Evolutionary conservation across 768 basidiomycete species (phyloP), one percentile per base, ranked within the genome.

Genomic region (Leccinum uliginosum): DNA sequence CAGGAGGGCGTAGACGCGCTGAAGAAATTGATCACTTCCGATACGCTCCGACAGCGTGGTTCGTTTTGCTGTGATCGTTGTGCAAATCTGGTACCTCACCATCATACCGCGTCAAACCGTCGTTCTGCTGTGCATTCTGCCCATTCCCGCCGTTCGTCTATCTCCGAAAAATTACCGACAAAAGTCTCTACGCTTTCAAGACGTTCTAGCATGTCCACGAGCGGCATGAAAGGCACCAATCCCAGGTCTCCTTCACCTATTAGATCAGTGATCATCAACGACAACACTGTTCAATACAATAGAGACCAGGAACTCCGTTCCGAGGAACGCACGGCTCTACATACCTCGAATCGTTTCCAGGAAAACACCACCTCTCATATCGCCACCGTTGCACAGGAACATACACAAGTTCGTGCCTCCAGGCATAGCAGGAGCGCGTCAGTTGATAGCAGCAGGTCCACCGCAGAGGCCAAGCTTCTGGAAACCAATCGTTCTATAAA

Each of bases 41-140:
- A 72, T 38, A 54, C 53, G 9, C 45, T 68, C 23, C 59, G 59
- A 44, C 65, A 70, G 19, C 70, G 68, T 26, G 58, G 66, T 44
- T 72, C 71, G 34, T 71, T 65, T 54, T 71, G 71, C 49, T 71
- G 71, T 32, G 68, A 71, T 57, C 72, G 71, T 32, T 71, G 71
- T 47, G 70, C 71, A 30, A 73, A 71, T 52, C 34, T 71, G 35
- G 67, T 72, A 45, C 72, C 71, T 24, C 71, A 72, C 50, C 34
- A 73, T 34, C 71, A 71, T 51, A 63, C 62, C 29, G 12, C 66
- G 50, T 60, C 68, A 27, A 27, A 45, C 40, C 71, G 72, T 43
- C 72, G 71, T 35, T 62, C 70, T 24, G 62, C 67, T 14, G 35
- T 47, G 10, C 72, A 68, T 29, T 51, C 70, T 17, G 50, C 21